These are phyloP conservation scores for Emiliania huxleyi DNA, from an alignment of 78 protist species.

Conservation along the genomic window DNA sequence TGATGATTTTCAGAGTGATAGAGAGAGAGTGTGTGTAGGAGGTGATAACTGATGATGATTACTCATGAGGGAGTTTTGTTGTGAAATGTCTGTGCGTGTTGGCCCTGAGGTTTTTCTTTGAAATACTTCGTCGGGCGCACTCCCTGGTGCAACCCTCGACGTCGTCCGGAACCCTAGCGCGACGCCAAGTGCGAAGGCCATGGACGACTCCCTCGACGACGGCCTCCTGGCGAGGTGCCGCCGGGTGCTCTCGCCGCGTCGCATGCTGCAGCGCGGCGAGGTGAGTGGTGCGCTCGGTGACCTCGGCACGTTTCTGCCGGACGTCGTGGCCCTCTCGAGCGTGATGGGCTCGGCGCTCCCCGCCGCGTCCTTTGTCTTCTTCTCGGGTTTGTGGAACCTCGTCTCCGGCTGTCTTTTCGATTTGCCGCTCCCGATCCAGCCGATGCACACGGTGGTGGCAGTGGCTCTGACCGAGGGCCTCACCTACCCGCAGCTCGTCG, in stretches of 20 bases:
- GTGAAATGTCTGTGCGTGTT: too few relatives aligned
- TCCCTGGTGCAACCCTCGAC: too few relatives aligned
- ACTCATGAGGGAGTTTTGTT: too few relatives aligned
- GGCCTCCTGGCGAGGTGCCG: too few relatives aligned
- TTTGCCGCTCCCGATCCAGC: conserved; percentile 37
- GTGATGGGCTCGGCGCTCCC: neutral
- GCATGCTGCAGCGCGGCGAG: neutral
- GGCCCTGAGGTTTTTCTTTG: too few relatives aligned
- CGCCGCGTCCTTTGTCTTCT: neutral
- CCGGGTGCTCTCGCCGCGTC: neutral
- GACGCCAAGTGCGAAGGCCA: too few relatives aligned
- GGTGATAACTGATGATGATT: too few relatives aligned
- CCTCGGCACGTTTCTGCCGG: conserved; percentile 36
- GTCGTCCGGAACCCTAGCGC: too few relatives aligned
- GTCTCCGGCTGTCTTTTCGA: neutral
- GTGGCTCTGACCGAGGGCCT: neutral
- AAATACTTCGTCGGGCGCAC: too few relatives aligned
- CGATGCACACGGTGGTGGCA: conserved; percentile 45
- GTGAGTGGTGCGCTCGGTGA: conserved; percentile 2
- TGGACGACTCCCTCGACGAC: too few relatives aligned
- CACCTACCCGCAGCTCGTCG: neutral
- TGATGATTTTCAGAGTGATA: too few relatives aligned
- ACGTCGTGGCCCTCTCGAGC: neutral
- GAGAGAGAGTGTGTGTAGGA: too few relatives aligned
- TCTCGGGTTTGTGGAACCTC: neutral